These are phyloP conservation scores for Eutypa lata DNA, from an alignment of 2,329 filamentous ascomycete species.

Conservation along the genomic window DNA sequence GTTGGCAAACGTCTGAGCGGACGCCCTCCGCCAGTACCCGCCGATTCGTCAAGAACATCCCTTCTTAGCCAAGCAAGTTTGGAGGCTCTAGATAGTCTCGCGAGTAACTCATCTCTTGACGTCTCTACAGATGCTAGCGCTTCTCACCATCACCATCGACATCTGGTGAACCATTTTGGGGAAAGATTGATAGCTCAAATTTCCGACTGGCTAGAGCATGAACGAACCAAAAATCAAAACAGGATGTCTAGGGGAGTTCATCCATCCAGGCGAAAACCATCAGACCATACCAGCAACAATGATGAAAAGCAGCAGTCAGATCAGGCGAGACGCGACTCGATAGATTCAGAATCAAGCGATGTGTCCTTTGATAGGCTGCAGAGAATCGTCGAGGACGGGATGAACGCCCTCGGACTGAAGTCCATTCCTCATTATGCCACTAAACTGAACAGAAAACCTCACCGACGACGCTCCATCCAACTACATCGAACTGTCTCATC, in stretches of 20 bases:
- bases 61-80: conserved; percentile 34
- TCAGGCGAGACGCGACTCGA: conserved; percentile 46
- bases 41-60: conserved; percentile 43
- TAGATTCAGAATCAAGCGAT: conserved; percentile 64
- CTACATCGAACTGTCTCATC: conserved; percentile 60
- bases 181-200: conserved; percentile 70
- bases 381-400: conserved; percentile 69
- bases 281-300: conserved; percentile 30
- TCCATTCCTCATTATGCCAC: conserved; percentile 42
- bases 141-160: conserved; percentile 30
- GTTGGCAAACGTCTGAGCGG: conserved; percentile 44
- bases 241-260: conserved; percentile 48
- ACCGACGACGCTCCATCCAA: conserved; percentile 30
- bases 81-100: conserved; percentile 27
- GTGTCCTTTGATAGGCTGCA: conserved; percentile 79
- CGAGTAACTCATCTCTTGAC: conserved; percentile 21
- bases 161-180: conserved; percentile 34
- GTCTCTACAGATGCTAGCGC: conserved; percentile 23
- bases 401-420: conserved; percentile 51
- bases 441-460: conserved; percentile 40
- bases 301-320: conserved; percentile 6
- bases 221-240: conserved; percentile 64
- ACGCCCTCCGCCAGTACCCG: conserved; percentile 32
- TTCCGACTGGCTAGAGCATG: conserved; percentile 77
- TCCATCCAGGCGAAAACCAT: conserved; percentile 37